Percentiles rank a stretch among this genome's conserved stretches.
These are phyloP conservation scores for Trichoderma sp. DNA, from an alignment of 2,329 filamentous ascomycete genomes.

Conservation along the genomic window DNA sequence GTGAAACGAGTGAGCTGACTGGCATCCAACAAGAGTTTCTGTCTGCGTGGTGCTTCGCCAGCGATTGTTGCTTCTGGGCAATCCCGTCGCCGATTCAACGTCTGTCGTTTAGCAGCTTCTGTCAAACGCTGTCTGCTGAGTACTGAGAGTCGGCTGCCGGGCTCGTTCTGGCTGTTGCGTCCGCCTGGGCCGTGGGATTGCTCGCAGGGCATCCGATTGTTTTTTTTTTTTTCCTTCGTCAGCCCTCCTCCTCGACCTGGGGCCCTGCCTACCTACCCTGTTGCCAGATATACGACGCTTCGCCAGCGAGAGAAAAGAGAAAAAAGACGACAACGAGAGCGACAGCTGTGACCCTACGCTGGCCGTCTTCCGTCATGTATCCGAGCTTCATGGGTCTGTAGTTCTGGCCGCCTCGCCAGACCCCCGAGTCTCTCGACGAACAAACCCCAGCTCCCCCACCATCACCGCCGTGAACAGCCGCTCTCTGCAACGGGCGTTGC, in stretches of 20 bases:
- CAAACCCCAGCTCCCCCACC: slow-evolving; percentile 12
- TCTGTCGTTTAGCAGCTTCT: neutral
- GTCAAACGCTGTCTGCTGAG: neutral
- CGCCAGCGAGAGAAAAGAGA: slow-evolving; percentile 16
- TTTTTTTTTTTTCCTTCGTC: neutral
- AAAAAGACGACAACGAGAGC: slow-evolving; percentile 23
- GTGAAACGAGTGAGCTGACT: slow-evolving; percentile 20
- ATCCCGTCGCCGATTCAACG: neutral
- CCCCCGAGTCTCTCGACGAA: slow-evolving; percentile 31
- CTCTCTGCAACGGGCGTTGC: slow-evolving; percentile 15
- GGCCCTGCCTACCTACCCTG: slow-evolving; percentile 1
- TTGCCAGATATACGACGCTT: slow-evolving; percentile 10
- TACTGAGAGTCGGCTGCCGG: neutral
- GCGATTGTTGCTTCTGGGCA: slow-evolving; percentile 14
- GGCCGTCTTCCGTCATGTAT: slow-evolving; percentile 46
- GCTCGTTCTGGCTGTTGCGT: slow-evolving; percentile 11
- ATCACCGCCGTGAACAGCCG: slow-evolving; percentile 16
- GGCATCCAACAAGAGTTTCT: neutral
- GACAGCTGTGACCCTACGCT: slow-evolving; percentile 24
- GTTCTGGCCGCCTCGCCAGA: slow-evolving; percentile 49
- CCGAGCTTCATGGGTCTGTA: slow-evolving; percentile 43
- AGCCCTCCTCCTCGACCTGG: slow-evolving; percentile 16
- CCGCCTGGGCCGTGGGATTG: slow-evolving; percentile 23
- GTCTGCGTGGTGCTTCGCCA: slow-evolving; percentile 15
- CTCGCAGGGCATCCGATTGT: slow-evolving; percentile 11